Conservation (phyloP, 768 basidiomycete species). For the Rhizopogon sp. region DNA sequence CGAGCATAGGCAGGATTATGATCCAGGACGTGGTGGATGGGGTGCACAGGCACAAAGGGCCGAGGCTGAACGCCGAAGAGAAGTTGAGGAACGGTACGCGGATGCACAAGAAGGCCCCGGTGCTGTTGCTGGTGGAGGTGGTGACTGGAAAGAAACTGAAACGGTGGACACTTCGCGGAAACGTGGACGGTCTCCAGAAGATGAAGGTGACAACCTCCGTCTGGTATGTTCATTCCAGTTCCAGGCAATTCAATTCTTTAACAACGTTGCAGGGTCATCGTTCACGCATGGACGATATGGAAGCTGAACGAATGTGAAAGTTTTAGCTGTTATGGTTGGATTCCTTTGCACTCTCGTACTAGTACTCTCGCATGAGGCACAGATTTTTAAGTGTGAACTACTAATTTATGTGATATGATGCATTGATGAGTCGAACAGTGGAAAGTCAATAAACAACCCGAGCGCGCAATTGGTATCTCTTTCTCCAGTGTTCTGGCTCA, state of each 20-base stretch:
- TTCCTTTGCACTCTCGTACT: conserved; percentile 4
- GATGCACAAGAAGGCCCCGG: conserved; percentile 78
- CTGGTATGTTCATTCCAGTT: conserved; percentile 36
- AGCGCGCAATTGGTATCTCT: conserved; percentile 41
- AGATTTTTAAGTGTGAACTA: conserved; percentile 11
- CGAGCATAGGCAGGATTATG: conserved; percentile 95
- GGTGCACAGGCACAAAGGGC: conserved; percentile 77
- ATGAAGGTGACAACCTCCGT: conserved; percentile 59
- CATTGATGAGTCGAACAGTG: background rate
- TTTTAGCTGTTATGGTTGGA: conserved; percentile 21
- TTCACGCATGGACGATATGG: conserved; percentile 56
- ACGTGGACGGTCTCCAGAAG: conserved; percentile 72
- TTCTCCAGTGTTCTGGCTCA: conserved; percentile 28
- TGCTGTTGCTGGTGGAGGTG: conserved; percentile 79
- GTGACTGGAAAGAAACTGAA: conserved; percentile 76
- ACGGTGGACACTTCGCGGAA: conserved; percentile 45
- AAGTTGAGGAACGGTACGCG: conserved; percentile 83
- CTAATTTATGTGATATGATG: conserved; percentile 1
- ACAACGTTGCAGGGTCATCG: conserved; percentile 45
- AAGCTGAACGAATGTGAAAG: conserved; percentile 65
- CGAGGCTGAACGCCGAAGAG: conserved; percentile 71
- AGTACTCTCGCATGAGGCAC: conserved; percentile 1
- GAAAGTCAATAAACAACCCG: conserved; percentile 42
- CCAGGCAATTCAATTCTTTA: conserved; percentile 2
- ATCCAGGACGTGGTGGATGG: conserved; percentile 94